These are phyloP conservation scores for Cladosporium sp. DNA, from an alignment of 2,329 filamentous ascomycete species.

Conservation along the genomic window DNA sequence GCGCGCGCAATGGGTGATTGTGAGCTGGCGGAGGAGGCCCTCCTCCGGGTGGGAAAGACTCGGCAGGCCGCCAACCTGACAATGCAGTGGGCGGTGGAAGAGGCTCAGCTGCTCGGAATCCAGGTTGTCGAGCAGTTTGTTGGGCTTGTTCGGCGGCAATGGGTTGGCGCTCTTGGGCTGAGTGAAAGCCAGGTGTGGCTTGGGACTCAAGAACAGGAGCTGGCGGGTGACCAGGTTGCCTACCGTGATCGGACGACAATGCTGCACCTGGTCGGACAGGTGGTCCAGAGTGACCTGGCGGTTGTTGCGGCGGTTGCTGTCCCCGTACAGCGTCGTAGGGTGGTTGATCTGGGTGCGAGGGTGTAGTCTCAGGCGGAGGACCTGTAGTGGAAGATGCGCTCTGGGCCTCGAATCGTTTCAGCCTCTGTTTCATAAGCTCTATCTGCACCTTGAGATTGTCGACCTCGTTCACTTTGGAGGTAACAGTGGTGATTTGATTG, in stretches of 20 bases:
- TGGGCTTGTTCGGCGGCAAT: conserved; percentile 3
- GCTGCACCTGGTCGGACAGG: conserved; percentile 2
- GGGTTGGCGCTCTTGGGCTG: conserved; percentile 5
- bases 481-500: conserved; percentile 36
- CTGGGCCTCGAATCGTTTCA: conserved; percentile 32
- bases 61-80: conserved; percentile 28
- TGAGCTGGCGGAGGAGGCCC: conserved; percentile 18
- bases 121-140: conserved; percentile 2
- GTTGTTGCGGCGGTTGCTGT: conserved; percentile 7
- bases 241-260: conserved; percentile 6
- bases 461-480: conserved; percentile 43
- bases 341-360: conserved; percentile 6
- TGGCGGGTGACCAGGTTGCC: conserved; percentile 1
- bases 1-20: conserved; percentile 18
- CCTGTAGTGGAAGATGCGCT: not conserved
- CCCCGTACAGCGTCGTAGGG: conserved; percentile 1
- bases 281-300: conserved; percentile 2
- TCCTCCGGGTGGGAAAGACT: conserved; percentile 18
- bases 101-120: conserved; percentile 3
- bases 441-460: conserved; percentile 45
- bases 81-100: conserved; percentile 19
- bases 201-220: conserved; percentile 11
- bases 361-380: conserved; percentile 1
- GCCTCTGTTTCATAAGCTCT: conserved; percentile 45
- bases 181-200: not conserved